Base-by-base conservation (phyloP, 192 early-diverging fungal genomes). In the Coemansia sp. region DNA sequence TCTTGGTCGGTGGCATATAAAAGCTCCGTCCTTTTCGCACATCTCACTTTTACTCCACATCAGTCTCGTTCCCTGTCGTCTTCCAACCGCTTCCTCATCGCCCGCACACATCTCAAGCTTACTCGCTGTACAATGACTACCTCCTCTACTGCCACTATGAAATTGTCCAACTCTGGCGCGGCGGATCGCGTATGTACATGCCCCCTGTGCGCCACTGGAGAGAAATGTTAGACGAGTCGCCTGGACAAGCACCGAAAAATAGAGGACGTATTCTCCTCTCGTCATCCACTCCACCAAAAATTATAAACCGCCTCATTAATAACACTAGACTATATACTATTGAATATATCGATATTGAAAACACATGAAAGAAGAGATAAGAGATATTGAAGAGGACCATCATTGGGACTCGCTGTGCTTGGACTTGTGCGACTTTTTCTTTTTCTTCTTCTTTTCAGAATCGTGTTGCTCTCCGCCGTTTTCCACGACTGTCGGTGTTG, bases 371-470 rank as follows among this genome's bases (percentile, higher is more conserved):
- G 11, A 12, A 53, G 12, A 29, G 21, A 23, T 23, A 50, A 21
- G 46, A 53, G 12, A 29, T 29, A 15, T 8, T 55, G 27, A 55
- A 55, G 9, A 15, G 11, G 23, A 3, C 21, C 10, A 17, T 58
- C 29, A 58, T 2, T 58, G 55, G 29, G 55, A 58, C 31, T 58
- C 55, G 31, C 55, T 58, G 55, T 58, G 55, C 55, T 58, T 58
- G 55, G 55, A 58, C 55, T 58, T 58, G 55, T 58, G 55, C 29
- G 55, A 58, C 17, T 58, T 58, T 31, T 58, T 58, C 27, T 58
- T 58, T 31, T 58, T 58, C 29, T 58, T 58, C 55, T 58, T 58
- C 55, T 58, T 58, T 58, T 58, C 55, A 14, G 55, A 58, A 14
- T 58, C 55, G 6, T 8, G 27, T 5, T 55, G 51, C 51, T 58